Evolutionary conservation across 164 flowering plant genomes (phyloP), one percentile per base, ranked within the genome.

Genomic region (Euptelea pleiosperma): DNA sequence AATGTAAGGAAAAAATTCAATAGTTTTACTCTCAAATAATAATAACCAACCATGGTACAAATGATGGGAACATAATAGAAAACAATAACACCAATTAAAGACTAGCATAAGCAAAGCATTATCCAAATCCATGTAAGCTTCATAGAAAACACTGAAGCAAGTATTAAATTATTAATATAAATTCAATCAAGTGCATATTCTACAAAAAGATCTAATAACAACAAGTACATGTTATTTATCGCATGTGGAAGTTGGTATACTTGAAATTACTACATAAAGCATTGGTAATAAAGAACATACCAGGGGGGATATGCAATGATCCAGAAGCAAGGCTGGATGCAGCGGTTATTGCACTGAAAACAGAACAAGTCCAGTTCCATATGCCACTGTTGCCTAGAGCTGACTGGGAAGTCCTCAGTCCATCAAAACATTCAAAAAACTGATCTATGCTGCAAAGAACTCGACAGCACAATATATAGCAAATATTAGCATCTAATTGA

Each of bases 361-460:
- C 95, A 58, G 98, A 94, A 75, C 82, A 75, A 26, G 97, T 90
- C 97, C 89, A 94, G 73, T 81, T 86, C 95, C 90, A 91, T 76
- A 89, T 71, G 43, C 96, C 96, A 69, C 96, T 87, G 77, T 72
- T 79, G 44, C 89, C 91, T 48, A 87, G 61, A 57, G 91, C 84
- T 41, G 90, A 78, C 46, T 89, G 98, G 42, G 83, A 85, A 58
- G 64, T 80, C 66, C 96, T 80, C 79, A 94, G 70, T 55, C 60
- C 99, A 81, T 94, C 99, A 65, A 89, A 77, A 44, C 98, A 94
- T 65, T 89, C 96, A 64, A 94, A 94, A 68, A 94, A 94, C 55
- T 89, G 96, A 61, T 94, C 89, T 61, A 94, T 72, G 45, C 99
- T 94, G 93, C 74, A 73, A 65, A 65, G 9, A 61, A 42, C 37